phyloP scores from a whole-genome alignment of 345 rosid species.

The Zanthoxylum bungeanum region DNA sequence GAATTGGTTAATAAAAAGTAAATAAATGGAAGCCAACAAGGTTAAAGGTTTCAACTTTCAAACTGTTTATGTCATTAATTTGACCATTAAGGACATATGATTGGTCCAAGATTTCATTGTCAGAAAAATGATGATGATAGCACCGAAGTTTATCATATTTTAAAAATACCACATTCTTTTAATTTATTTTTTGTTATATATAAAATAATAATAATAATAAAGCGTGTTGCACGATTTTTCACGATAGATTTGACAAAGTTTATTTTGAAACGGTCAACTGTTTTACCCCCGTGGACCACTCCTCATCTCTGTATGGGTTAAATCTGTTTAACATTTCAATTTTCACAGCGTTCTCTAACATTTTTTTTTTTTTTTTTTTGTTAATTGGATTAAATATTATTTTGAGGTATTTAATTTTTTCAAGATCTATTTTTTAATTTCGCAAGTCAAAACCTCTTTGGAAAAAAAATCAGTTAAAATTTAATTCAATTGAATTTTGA shows the following conservation, averaged over 20 bases:
- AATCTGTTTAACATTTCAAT: not conserved
- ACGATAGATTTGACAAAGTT: slow-evolving; percentile 9
- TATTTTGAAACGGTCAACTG: slow-evolving; percentile 21
- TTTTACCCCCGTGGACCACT: not conserved
- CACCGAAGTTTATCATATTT: not conserved
- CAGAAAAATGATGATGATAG: not conserved
- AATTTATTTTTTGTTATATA: not conserved
- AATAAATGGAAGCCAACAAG: not conserved
- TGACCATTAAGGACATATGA: not conserved
- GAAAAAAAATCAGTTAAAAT: too few species aligned
- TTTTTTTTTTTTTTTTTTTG: too few species aligned
- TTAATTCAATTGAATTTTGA: too few species aligned
- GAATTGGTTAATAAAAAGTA: not conserved
- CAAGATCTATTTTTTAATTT: too few species aligned
- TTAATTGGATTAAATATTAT: too few species aligned
- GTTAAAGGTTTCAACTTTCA: not conserved
- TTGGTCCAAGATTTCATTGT: slow-evolving; percentile 11
- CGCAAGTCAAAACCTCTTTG: too few species aligned
- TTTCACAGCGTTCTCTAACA: not conserved
- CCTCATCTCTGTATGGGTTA: too few species aligned
- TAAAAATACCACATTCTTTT: not conserved
- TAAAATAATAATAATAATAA: not conserved
- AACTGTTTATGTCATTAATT: not conserved
- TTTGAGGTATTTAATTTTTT: too few species aligned
- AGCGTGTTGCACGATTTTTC: slow-evolving; percentile 8